These are phyloP conservation scores for Telopea speciosissima DNA, from an alignment of 177 flowering plant genomes.

Conservation along the genomic window DNA sequence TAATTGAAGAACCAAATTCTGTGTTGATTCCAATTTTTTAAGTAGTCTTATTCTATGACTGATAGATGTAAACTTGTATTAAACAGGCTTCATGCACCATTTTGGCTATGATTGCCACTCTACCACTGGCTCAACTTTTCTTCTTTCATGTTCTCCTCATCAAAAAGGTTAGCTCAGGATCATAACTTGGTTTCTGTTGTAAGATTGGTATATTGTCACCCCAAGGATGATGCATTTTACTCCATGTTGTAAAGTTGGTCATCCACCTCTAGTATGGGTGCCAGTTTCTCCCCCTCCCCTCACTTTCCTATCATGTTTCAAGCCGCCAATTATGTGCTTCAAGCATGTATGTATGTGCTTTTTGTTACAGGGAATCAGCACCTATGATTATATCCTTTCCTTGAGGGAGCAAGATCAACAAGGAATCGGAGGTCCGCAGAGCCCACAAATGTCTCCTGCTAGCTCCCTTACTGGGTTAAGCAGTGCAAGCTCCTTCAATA, in stretches of 20 bases:
- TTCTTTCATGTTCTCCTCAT: constrained; percentile 96
- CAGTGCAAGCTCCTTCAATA: constrained; percentile 90
- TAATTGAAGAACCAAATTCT: neutral
- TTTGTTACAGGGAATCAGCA: constrained; percentile 73
- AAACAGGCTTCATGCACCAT: constrained; percentile 83
- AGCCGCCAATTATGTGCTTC: neutral
- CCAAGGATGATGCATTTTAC: neutral
- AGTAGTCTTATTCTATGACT: neutral
- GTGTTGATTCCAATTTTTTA: neutral
- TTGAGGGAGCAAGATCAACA: constrained; percentile 95
- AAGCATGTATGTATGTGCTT: neutral
- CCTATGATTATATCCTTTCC: constrained; percentile 95
- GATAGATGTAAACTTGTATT: neutral
- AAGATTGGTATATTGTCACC: too few species aligned
- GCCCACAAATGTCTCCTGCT: constrained; percentile 90
- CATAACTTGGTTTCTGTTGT: neutral
- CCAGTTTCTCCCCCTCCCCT: neutral
- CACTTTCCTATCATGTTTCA: neutral
- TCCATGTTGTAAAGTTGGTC: neutral
- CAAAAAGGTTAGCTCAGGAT: constrained; percentile 55
- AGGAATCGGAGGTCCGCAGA: constrained; percentile 73
- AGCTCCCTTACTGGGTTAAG: constrained; percentile 95
- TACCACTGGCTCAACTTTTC: constrained; percentile 92
- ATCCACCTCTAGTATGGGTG: neutral
- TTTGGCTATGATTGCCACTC: constrained; percentile 89